Conservation (phyloP, 192 early-diverging fungal species). For the Glomus cerebriforme region DNA sequence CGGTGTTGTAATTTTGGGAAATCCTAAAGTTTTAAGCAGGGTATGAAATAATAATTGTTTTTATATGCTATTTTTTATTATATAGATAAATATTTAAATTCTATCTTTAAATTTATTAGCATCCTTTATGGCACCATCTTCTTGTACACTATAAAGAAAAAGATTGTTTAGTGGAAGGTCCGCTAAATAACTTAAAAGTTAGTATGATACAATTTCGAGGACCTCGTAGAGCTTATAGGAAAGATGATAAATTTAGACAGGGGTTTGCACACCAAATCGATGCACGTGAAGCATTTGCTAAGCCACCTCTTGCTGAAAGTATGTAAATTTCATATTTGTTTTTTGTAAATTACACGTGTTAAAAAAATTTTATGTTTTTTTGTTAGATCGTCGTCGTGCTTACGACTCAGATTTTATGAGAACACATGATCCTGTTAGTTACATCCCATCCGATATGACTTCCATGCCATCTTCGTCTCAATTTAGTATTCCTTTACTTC, state of each 20-base stretch:
- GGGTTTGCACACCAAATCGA: slow-evolving; percentile 60
- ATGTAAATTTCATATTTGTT: slow-evolving; percentile 2
- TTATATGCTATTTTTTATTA: background rate
- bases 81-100: background rate
- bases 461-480: slow-evolving; percentile 48
- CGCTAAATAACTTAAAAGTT: slow-evolving; percentile 82
- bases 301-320: slow-evolving; percentile 54
- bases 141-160: slow-evolving; percentile 90
- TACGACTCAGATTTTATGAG: slow-evolving; percentile 55
- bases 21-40: slow-evolving; percentile 91
- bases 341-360: background rate
- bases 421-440: slow-evolving; percentile 52
- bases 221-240: slow-evolving; percentile 60
- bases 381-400: slow-evolving; percentile 48
- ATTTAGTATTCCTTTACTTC: slow-evolving; percentile 52
- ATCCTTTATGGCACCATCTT: slow-evolving; percentile 96
- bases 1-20: slow-evolving; percentile 91
- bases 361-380: background rate
- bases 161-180: slow-evolving; percentile 90
- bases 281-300: slow-evolving; percentile 61
- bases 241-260: slow-evolving; percentile 60
- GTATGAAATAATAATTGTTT: slow-evolving; percentile 30
- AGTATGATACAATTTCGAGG: slow-evolving; percentile 89
- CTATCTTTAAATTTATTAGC: slow-evolving; percentile 37
- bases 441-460: slow-evolving; percentile 50